Conservation (phyloP, 2,329 filamentous ascomycete species). For the Colletotrichum tropicicola region DNA sequence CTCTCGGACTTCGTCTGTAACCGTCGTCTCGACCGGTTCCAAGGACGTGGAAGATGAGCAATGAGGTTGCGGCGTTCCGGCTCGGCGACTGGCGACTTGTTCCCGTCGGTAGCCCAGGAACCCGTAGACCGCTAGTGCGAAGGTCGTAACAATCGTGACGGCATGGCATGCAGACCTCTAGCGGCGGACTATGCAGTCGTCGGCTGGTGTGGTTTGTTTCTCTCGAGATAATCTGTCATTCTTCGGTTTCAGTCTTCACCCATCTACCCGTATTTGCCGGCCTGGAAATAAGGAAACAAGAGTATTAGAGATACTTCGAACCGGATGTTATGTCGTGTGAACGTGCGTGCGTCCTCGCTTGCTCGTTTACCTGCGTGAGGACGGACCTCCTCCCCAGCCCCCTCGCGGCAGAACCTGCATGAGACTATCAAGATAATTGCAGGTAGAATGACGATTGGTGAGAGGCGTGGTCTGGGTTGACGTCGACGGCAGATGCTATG, state of each 20-base stretch:
- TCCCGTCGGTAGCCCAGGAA: not conserved
- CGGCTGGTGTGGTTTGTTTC: not conserved
- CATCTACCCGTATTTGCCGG: not conserved
- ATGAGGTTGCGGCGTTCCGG: not conserved
- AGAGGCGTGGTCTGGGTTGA: not conserved
- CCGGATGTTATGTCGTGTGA: not conserved
- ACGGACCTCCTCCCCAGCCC: conserved; percentile 1
- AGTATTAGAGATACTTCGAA: not conserved
- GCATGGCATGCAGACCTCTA: not conserved
- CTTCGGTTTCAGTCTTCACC: conserved; percentile 1
- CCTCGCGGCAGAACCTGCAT: conserved; percentile 7
- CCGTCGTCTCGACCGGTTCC: not conserved
- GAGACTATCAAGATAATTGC: not conserved
- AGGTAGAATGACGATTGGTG: not conserved
- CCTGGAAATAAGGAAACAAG: not conserved
- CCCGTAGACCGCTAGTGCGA: not conserved
- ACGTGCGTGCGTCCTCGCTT: conserved; percentile 9
- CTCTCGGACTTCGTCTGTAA: conserved; percentile 1
- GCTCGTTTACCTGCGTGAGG: not conserved
- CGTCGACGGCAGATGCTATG: not conserved
- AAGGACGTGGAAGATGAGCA: not conserved
- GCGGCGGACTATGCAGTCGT: not conserved
- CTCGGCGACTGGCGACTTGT: too few relatives aligned
- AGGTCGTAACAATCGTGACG: too few relatives aligned
- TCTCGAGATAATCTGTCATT: not conserved